Evolutionary conservation across 2,329 filamentous ascomycete species (phyloP).

Genomic region (Fonsecaea multimorphosa): DNA sequence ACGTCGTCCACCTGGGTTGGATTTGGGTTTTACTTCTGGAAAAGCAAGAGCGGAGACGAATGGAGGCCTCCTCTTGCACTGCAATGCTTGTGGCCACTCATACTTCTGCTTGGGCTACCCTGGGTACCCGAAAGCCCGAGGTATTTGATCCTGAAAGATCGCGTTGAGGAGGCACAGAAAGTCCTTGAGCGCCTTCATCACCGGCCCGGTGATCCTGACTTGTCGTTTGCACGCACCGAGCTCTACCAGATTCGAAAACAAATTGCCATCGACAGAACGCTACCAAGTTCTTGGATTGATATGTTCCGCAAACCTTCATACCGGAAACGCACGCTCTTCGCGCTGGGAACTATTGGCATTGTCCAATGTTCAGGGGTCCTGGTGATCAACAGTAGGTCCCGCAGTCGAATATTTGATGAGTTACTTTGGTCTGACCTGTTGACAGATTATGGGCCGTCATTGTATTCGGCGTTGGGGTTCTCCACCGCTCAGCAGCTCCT

Average conservation of each 20-base stretch:
- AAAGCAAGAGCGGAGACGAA: neutral
- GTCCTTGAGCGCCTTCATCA: too few species aligned
- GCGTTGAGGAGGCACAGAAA: neutral
- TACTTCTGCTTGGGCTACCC: neutral
- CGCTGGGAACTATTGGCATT: neutral
- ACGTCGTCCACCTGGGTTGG: neutral
- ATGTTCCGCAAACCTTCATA: neutral
- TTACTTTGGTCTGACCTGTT: too few species aligned
- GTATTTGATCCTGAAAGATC: neutral
- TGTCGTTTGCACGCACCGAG: neutral
- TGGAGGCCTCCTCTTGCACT: neutral
- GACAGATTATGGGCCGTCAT: too few species aligned
- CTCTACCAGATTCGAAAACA: neutral
- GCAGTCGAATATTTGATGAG: too few species aligned
- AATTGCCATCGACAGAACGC: neutral
- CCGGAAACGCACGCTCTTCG: neutral
- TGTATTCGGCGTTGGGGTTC: too few species aligned
- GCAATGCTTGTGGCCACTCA: neutral
- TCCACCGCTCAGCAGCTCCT: too few species aligned
- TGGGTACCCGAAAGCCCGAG: neutral
- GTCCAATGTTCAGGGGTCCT: neutral
- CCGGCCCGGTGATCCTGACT: neutral
- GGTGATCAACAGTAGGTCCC: slow-evolving; percentile 1
- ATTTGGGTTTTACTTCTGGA: neutral
- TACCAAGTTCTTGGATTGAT: neutral